Percentiles rank a stretch among this genome's conserved stretches.
phyloP scores from a whole-genome alignment of 2,329 filamentous ascomycete genomes.

The Bipolaris victoriae region DNA sequence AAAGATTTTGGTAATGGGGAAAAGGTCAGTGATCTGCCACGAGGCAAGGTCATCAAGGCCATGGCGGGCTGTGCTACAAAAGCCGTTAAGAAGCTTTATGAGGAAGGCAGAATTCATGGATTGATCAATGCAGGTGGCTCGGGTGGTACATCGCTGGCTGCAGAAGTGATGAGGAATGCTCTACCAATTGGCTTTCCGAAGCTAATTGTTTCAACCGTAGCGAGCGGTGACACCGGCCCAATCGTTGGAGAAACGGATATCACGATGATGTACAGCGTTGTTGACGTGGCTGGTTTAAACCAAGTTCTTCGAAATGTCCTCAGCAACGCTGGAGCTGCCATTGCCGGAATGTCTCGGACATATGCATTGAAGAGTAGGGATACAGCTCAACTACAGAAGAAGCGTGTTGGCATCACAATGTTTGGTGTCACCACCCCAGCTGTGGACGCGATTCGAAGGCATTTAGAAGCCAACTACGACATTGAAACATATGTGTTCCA shows the following conservation, averaged over 20 bases:
- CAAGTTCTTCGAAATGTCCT: conserved; percentile 63
- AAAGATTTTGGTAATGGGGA: conserved; percentile 30
- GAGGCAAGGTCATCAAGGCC: conserved; percentile 62
- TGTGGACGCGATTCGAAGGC: conserved; percentile 61
- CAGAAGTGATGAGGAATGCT: conserved; percentile 65
- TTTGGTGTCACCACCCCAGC: conserved; percentile 75
- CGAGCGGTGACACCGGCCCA: conserved; percentile 67
- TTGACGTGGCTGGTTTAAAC: conserved; percentile 72
- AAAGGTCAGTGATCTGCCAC: conserved; percentile 51
- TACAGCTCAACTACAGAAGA: conserved; percentile 36
- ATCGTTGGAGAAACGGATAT: conserved; percentile 74
- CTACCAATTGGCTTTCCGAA: conserved; percentile 72
- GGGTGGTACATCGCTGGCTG: conserved; percentile 65
- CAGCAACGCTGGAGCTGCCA: conserved; percentile 66
- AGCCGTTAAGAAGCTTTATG: conserved; percentile 51
- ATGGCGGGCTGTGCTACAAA: conserved; percentile 59
- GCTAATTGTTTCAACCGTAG: conserved; percentile 72
- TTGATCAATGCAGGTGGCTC: conserved; percentile 68
- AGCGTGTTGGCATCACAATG: conserved; percentile 71
- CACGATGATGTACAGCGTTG: conserved; percentile 72
- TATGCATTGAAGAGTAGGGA: conserved; percentile 42
- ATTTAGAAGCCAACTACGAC: conserved; percentile 49
- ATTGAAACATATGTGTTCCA: conserved; percentile 72
- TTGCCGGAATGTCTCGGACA: conserved; percentile 63
- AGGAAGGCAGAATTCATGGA: conserved; percentile 56